These are phyloP conservation scores for Rosa hybrid DNA, from an alignment of 331 rosid species.

Conservation along the genomic window DNA sequence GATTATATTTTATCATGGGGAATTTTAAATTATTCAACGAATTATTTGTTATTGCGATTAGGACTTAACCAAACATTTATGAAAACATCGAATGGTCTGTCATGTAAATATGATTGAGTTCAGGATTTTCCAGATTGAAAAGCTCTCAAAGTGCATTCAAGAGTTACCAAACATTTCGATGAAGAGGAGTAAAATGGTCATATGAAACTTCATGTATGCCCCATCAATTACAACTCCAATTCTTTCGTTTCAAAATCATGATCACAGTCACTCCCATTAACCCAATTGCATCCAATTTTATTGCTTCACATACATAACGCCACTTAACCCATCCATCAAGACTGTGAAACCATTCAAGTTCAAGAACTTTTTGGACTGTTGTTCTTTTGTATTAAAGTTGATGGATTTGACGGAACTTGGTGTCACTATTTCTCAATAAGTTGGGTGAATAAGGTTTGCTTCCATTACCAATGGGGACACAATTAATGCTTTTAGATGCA, in stretches of 20 bases:
- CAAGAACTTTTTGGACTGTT: slow-evolving; percentile 30
- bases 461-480: slow-evolving; percentile 35
- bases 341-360: slow-evolving; percentile 18
- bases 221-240: slow-evolving; percentile 37
- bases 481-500: slow-evolving; percentile 6
- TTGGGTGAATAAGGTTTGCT: slow-evolving; percentile 34
- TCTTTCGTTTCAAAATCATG: slow-evolving; percentile 59
- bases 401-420: slow-evolving; percentile 82
- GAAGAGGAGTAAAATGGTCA: slow-evolving; percentile 17
- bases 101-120: slow-evolving; percentile 11
- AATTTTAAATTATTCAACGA: neutral
- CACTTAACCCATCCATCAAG: slow-evolving; percentile 35
- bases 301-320: slow-evolving; percentile 30
- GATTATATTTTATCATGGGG: no score
- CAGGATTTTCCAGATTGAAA: neutral
- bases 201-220: slow-evolving; percentile 30
- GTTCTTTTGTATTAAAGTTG: slow-evolving; percentile 44
- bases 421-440: slow-evolving; percentile 50
- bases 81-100: slow-evolving; percentile 4
- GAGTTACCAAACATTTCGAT: slow-evolving; percentile 22
- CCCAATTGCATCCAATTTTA: slow-evolving; percentile 31
- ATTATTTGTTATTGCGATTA: neutral
- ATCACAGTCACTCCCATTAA: slow-evolving; percentile 68
- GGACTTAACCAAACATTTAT: neutral
- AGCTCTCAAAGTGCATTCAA: neutral